phyloP scores from a whole-genome alignment of 208 protist genomes.

The Trypanosoma mega region DNA sequence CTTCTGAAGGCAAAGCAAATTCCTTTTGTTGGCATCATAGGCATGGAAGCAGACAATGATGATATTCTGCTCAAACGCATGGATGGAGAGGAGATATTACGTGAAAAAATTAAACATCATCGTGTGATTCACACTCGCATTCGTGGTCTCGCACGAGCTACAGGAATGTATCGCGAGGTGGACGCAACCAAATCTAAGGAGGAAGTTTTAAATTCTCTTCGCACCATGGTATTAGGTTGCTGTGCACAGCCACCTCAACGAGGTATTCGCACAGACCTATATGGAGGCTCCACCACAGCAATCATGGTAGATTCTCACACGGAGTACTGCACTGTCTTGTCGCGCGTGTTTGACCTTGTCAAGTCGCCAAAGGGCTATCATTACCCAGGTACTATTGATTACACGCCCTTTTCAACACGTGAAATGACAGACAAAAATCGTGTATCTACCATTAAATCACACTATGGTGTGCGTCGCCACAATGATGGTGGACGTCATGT shows the following conservation, averaged over 20 bases:
- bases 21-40: slow-evolving; percentile 81
- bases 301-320: slow-evolving; percentile 68
- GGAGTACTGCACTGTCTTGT: slow-evolving; percentile 68
- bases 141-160: slow-evolving; percentile 58
- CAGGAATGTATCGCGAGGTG: slow-evolving; percentile 77
- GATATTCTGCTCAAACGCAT: slow-evolving; percentile 69
- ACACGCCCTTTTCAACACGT: slow-evolving; percentile 60
- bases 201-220: slow-evolving; percentile 65
- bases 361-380: slow-evolving; percentile 39
- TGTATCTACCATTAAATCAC: slow-evolving; percentile 43
- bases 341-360: slow-evolving; percentile 57
- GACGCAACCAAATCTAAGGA: slow-evolving; percentile 68
- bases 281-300: slow-evolving; percentile 55
- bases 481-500: slow-evolving; percentile 56
- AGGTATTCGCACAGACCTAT: slow-evolving; percentile 57
- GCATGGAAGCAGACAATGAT: slow-evolving; percentile 71
- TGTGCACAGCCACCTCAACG: slow-evolving; percentile 65
- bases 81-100: slow-evolving; percentile 51
- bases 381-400: slow-evolving; percentile 55
- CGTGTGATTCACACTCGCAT: slow-evolving; percentile 80
- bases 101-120: slow-evolving; percentile 85
- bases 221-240: slow-evolving; percentile 79
- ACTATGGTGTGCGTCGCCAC: slow-evolving; percentile 69
- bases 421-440: slow-evolving; percentile 77
- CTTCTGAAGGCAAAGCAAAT: slow-evolving; percentile 71